phyloP scores from a whole-genome alignment of 2,329 filamentous ascomycete species.

The Colletotrichum costaricense region DNA sequence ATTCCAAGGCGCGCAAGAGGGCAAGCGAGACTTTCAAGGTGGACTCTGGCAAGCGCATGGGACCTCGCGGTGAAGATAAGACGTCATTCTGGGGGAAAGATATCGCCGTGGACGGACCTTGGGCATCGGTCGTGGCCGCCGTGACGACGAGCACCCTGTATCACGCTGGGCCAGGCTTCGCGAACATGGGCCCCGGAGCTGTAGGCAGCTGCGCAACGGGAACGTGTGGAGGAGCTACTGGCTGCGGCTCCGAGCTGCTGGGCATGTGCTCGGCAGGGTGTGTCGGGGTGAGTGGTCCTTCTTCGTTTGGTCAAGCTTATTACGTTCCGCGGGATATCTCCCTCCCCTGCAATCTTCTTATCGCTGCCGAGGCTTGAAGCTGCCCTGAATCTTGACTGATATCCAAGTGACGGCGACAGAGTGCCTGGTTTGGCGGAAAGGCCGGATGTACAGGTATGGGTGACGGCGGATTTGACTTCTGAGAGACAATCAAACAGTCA shows the following conservation, averaged over 20 bases:
- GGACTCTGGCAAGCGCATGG: conserved; percentile 30
- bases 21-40: conserved; percentile 26
- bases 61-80: conserved; percentile 33
- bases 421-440: conserved; percentile 27
- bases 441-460: conserved; percentile 27
- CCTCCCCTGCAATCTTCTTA: neutral
- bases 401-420: neutral
- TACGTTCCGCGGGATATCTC: conserved; percentile 9
- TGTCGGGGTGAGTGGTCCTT: conserved; percentile 28
- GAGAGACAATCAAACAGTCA: neutral
- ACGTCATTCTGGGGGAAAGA: conserved; percentile 32
- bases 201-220: conserved; percentile 32
- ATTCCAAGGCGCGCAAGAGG: conserved; percentile 32
- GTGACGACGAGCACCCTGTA: conserved; percentile 33
- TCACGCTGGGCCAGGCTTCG: conserved; percentile 28
- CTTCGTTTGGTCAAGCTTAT: neutral
- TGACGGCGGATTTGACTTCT: neutral
- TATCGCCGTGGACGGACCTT: conserved; percentile 22
- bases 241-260: conserved; percentile 31
- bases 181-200: conserved; percentile 17
- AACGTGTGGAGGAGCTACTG: conserved; percentile 28
- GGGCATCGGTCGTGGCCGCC: conserved; percentile 22
- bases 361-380: neutral
- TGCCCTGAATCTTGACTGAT: neutral
- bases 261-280: conserved; percentile 32